Base-by-base conservation (phyloP, 2,329 filamentous ascomycete species). In the Colletotrichum gigasporum region DNA sequence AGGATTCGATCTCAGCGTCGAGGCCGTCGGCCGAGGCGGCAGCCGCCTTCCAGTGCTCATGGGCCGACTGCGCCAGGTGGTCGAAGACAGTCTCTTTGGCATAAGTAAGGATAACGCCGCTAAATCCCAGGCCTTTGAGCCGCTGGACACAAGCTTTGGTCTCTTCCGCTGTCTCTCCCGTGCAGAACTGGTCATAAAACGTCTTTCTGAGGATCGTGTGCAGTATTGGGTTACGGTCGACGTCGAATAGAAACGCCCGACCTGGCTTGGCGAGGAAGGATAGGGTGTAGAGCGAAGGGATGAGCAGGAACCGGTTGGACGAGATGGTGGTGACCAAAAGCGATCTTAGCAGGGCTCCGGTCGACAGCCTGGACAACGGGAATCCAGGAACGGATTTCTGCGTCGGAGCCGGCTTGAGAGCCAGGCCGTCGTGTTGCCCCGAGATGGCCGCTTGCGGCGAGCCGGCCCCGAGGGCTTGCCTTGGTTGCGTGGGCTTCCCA, bases 41-140 rank as follows among this genome's bases (percentile, higher is more conserved):
- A 1, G 54, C 16, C 3, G 42, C 35, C 63, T 59, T 14, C 5
- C 62, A 56, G 7, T 60, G 58, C 50, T 65, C 62, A 12, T 62
- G 41, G 5, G 62, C 41, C 1, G 62, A 62, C 42, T 74, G 70
- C 4, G 72, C 74, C 6, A 72, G 73, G 32, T 78, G 72, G 50
- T 82, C 79, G 32, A 80, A 79, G 0, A 81, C 73, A 5, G 77
- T 79, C 55, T 79, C 77, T 9, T 73, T 74, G 2, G 85, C 85
- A 64, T 85, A 87, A 54, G 86, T 86, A 11, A 87, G 77, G 9
- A 87, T 85, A n/a, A 86, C 81, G 4, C 85, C 85, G 12, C 79
- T 75, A 69, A 86, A 87, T 0, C 85, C 85, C 50, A 86, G 76
- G 7, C 76, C 71, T 48, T 82, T 78, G 24, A 85, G 68, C n/a